Conservation (phyloP, 257 asterid species). For the Solanum bulbocastanum region DNA sequence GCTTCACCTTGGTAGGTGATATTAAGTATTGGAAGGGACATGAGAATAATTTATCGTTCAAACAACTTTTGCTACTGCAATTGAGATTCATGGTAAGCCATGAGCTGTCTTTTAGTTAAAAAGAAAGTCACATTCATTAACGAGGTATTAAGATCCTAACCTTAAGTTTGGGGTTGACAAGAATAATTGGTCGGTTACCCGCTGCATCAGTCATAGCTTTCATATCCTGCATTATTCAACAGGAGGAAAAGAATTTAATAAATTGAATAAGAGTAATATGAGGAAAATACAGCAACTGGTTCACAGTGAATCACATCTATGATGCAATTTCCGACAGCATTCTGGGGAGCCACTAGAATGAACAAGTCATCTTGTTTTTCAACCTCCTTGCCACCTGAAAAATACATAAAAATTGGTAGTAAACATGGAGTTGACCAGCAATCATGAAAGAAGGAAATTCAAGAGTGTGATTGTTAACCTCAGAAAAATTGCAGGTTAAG, state of each 20-base stretch:
- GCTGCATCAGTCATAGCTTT: conserved; percentile 97
- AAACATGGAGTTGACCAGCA: neutral
- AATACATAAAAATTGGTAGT: conserved; percentile 1
- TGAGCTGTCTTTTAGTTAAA: neutral
- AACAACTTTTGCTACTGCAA: neutral
- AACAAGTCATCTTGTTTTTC: conserved; percentile 82
- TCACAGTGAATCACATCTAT: conserved; percentile 46
- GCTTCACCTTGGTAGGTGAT: neutral
- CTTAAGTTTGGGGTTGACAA: conserved; percentile 73
- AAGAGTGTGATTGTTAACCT: neutral
- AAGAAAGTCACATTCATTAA: neutral
- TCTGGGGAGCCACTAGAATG: conserved; percentile 97
- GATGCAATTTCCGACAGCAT: conserved; percentile 90
- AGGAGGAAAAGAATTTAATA: neutral
- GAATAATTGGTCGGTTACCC: conserved; percentile 71
- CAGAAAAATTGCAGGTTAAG: neutral
- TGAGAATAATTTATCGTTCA: neutral
- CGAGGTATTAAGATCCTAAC: conserved; percentile 18
- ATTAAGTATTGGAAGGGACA: neutral
- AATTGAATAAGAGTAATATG: neutral
- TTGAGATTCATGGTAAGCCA: neutral
- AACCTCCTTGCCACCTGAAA: conserved; percentile 80
- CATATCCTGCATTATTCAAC: conserved; percentile 53
- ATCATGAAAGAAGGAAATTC: neutral
- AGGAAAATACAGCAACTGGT: conserved; percentile 1